Conservation (phyloP, 371 early-diverging fungal genomes). For the Blakeslea trispora region DNA sequence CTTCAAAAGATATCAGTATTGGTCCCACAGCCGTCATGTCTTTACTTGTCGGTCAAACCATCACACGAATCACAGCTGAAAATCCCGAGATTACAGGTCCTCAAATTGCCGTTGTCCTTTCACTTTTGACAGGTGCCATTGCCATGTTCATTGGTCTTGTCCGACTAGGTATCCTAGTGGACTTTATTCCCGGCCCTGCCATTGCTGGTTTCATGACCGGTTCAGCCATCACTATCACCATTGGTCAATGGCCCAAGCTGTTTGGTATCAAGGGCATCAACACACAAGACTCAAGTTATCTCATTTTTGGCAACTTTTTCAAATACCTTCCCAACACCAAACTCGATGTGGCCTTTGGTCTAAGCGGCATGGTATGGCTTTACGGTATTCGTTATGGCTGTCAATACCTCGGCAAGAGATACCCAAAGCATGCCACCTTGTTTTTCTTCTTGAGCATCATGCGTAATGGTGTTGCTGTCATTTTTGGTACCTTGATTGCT, state of each 20-base stretch:
- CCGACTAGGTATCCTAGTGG: constrained; percentile 83
- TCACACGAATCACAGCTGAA: constrained; percentile 44
- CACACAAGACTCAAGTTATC: constrained; percentile 60
- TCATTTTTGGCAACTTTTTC: constrained; percentile 60
- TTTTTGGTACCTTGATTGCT: constrained; percentile 50
- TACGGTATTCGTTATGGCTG: constrained; percentile 51
- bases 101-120: constrained; percentile 58
- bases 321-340: constrained; percentile 46
- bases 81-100: constrained; percentile 41
- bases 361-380: constrained; percentile 48
- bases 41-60: constrained; percentile 70
- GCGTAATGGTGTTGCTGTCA: constrained; percentile 51
- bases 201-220: constrained; percentile 78
- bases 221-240: constrained; percentile 78
- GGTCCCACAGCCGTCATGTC: constrained; percentile 93
- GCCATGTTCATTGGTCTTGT: constrained; percentile 73
- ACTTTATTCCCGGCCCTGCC: constrained; percentile 80
- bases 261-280: constrained; percentile 72
- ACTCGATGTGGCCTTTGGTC: constrained; percentile 58
- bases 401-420: constrained; percentile 36
- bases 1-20: constrained; percentile 85
- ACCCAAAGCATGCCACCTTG: constrained; percentile 41
- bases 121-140: constrained; percentile 64
- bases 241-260: constrained; percentile 74
- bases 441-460: constrained; percentile 57